Percentiles rank a stretch among this genome's conserved stretches.
These are phyloP conservation scores for Excoecaria agallocha DNA, from an alignment of 345 rosid species.

Conservation along the genomic window DNA sequence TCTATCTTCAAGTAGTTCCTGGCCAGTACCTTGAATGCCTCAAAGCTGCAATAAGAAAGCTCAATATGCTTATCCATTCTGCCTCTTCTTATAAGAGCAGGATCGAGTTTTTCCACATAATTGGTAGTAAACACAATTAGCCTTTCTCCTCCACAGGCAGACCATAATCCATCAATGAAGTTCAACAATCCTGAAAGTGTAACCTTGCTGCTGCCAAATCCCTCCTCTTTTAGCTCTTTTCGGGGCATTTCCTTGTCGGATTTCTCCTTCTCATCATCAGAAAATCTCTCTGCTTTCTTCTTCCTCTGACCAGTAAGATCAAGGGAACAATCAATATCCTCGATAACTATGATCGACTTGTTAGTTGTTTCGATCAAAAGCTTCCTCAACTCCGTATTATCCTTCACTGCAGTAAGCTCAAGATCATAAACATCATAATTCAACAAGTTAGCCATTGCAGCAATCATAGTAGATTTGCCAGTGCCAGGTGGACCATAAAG, in stretches of 20 bases:
- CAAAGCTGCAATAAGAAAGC: slow-evolving; percentile 46
- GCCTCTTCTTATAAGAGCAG: slow-evolving; percentile 68
- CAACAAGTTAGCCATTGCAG: slow-evolving; percentile 46
- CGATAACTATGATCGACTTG: slow-evolving; percentile 52
- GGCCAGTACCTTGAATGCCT: slow-evolving; percentile 48
- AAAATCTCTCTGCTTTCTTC: slow-evolving; percentile 30
- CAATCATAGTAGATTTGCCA: slow-evolving; percentile 46
- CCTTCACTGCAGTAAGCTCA: slow-evolving; percentile 42
- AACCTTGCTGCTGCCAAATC: slow-evolving; percentile 32
- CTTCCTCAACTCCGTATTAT: slow-evolving; percentile 40
- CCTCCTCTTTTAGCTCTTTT: slow-evolving; percentile 33
- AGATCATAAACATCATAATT: slow-evolving; percentile 43
- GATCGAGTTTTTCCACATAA: slow-evolving; percentile 59
- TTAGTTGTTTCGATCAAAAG: slow-evolving; percentile 43
- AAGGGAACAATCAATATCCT: slow-evolving; percentile 55
- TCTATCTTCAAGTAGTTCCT: slow-evolving; percentile 44
- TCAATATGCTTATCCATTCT: slow-evolving; percentile 61
- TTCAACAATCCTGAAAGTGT: slow-evolving; percentile 67
- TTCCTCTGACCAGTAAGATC: slow-evolving; percentile 56
- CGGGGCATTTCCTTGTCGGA: slow-evolving; percentile 26
- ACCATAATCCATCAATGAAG: slow-evolving; percentile 73
- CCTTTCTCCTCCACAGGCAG: slow-evolving; percentile 67
- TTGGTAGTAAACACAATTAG: slow-evolving; percentile 62
- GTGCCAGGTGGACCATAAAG: slow-evolving; percentile 50
- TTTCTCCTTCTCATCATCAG: slow-evolving; percentile 31